These are phyloP conservation scores for Phoma sp. DNA, from an alignment of 2,329 filamentous ascomycete genomes.

Conservation along the genomic window DNA sequence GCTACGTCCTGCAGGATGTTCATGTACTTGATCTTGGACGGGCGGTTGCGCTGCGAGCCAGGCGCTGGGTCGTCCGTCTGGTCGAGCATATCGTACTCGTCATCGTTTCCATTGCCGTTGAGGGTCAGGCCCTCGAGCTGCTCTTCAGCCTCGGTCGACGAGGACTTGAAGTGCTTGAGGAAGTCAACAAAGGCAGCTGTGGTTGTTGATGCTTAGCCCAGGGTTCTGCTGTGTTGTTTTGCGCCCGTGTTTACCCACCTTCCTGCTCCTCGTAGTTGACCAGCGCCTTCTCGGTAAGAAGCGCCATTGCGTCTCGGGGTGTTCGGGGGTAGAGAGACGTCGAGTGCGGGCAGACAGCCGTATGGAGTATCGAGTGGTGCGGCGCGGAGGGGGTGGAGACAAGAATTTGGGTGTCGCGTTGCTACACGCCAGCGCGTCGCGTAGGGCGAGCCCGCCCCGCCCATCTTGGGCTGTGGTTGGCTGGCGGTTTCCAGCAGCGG, in stretches of 20 bases:
- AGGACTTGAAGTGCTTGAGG: slow-evolving; percentile 86
- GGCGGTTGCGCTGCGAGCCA: slow-evolving; percentile 47
- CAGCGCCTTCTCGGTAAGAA: slow-evolving; percentile 76
- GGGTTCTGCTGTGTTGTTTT: slow-evolving; percentile 18
- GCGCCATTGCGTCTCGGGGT: slow-evolving; percentile 70
- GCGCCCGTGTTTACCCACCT: slow-evolving; percentile 59
- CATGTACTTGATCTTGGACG: slow-evolving; percentile 84
- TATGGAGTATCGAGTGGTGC: background rate
- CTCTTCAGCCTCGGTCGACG: slow-evolving; percentile 72
- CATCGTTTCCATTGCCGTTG: slow-evolving; percentile 83
- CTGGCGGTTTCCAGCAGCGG: slow-evolving; percentile 27
- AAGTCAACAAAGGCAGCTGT: slow-evolving; percentile 86
- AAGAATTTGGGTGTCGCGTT: slow-evolving; percentile 36
- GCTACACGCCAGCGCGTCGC: slow-evolving; percentile 33
- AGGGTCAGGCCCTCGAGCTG: slow-evolving; percentile 86
- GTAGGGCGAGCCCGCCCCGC: slow-evolving; percentile 7
- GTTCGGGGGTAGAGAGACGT: slow-evolving; percentile 7
- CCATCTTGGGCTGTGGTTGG: slow-evolving; percentile 25
- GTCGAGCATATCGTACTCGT: slow-evolving; percentile 94
- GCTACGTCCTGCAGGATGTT: slow-evolving; percentile 85
- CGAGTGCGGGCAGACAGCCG: slow-evolving; percentile 17
- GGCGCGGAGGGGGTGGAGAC: slow-evolving; percentile 21
- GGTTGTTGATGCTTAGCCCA: slow-evolving; percentile 49
- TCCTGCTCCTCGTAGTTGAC: slow-evolving; percentile 91
- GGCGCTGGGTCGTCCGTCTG: slow-evolving; percentile 69